Conservation (phyloP, 768 basidiomycete genomes). For the Termitomyces sp. region DNA sequence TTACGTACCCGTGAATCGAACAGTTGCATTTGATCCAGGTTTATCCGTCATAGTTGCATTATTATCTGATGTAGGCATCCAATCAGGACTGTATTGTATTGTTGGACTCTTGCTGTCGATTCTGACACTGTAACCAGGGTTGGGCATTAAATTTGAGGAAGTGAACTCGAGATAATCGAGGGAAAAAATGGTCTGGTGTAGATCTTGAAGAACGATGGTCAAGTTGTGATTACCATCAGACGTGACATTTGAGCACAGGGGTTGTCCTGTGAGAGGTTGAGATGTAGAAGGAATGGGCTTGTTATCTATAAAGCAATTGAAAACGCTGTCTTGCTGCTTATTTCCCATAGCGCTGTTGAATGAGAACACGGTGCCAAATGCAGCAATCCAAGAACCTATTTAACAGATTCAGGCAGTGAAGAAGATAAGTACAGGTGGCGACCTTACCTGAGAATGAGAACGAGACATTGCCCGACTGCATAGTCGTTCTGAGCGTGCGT, state of each 20-base stretch:
- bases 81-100: neutral
- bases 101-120: neutral
- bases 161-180: conserved; percentile 9
- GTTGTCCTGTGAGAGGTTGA: neutral
- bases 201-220: neutral
- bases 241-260: neutral
- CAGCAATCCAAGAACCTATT: neutral
- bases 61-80: neutral
- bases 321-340: neutral
- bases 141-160: neutral
- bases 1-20: conserved; percentile 9
- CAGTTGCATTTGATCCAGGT: neutral
- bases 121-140: neutral
- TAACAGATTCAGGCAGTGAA: neutral
- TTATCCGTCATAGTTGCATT: neutral
- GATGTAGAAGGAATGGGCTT: neutral
- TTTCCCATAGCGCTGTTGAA: neutral
- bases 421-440: neutral
- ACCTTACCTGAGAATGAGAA: neutral
- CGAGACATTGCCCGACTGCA: neutral
- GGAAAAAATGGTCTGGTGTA: neutral
- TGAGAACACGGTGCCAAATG: neutral
- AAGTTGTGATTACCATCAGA: neutral
- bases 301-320: neutral
- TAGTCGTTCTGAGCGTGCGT: neutral